These are phyloP conservation scores for Fusarium denticulatum DNA, from an alignment of 2,329 filamentous ascomycete genomes.

Conservation along the genomic window DNA sequence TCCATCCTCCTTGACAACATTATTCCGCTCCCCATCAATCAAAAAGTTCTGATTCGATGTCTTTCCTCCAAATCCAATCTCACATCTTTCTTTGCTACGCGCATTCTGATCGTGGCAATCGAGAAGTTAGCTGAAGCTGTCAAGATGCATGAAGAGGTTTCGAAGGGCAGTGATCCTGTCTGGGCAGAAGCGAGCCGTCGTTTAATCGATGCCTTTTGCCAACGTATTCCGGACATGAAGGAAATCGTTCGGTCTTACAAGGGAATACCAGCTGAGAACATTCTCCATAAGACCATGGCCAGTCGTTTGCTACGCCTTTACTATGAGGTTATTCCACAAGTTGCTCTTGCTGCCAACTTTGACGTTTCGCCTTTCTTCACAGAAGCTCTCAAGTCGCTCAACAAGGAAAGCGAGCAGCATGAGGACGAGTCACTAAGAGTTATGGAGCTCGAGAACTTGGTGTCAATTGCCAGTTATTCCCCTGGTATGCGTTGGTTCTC, in stretches of 20 bases:
- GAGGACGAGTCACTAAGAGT: slow-evolving; percentile 65
- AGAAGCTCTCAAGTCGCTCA: slow-evolving; percentile 70
- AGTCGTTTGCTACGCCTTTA: slow-evolving; percentile 84
- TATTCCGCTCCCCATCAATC: slow-evolving; percentile 81
- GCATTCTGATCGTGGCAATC: slow-evolving; percentile 80
- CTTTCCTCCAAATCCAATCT: slow-evolving; percentile 81
- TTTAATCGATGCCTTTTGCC: slow-evolving; percentile 78
- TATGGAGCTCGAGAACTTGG: slow-evolving; percentile 82
- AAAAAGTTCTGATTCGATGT: slow-evolving; percentile 82
- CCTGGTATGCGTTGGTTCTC: slow-evolving; percentile 92
- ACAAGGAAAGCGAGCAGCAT: slow-evolving; percentile 61
- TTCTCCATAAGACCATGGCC: slow-evolving; percentile 81
- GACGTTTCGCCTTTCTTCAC: slow-evolving; percentile 84
- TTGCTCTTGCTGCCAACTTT: slow-evolving; percentile 85
- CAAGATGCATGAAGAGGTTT: slow-evolving; percentile 65
- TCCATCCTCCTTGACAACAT: slow-evolving; percentile 86
- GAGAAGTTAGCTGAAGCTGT: slow-evolving; percentile 77
- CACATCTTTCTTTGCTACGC: slow-evolving; percentile 84
- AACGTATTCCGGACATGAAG: slow-evolving; percentile 82
- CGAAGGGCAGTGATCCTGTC: slow-evolving; percentile 51
- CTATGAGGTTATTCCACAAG: slow-evolving; percentile 81
- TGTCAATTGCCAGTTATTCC: slow-evolving; percentile 82
- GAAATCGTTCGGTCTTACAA: slow-evolving; percentile 81
- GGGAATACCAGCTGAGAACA: slow-evolving; percentile 71
- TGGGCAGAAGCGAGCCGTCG: slow-evolving; percentile 78